These are phyloP conservation scores for Chaetoceros muelleri DNA, from an alignment of 108 stramenopile species.

Conservation along the genomic window DNA sequence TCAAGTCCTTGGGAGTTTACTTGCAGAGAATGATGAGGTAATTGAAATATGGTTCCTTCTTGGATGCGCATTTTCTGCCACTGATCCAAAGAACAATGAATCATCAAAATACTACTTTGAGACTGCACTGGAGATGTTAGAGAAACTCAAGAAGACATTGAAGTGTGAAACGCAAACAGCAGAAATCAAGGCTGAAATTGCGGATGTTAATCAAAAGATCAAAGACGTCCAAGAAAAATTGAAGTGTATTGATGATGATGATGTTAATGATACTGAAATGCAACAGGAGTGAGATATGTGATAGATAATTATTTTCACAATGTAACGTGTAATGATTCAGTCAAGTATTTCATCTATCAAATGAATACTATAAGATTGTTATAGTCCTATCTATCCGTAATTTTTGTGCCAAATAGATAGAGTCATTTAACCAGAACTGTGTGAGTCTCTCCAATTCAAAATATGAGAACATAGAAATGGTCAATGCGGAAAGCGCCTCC, in stretches of 20 bases:
- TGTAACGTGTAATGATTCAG: too few species aligned
- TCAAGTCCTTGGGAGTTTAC: slow-evolving; percentile 66
- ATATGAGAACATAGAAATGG: slow-evolving; percentile 40
- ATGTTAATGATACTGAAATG: too few species aligned
- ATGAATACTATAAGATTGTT: not conserved
- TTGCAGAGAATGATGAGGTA: slow-evolving; percentile 84
- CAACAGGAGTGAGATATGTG: too few species aligned
- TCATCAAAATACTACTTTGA: slow-evolving; percentile 54
- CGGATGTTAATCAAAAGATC: slow-evolving; percentile 10
- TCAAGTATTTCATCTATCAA: not conserved
- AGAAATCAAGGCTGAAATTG: not conserved
- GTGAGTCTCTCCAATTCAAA: slow-evolving; percentile 26
- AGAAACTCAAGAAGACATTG: slow-evolving; percentile 41
- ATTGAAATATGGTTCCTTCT: slow-evolving; percentile 78
- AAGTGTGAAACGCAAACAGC: slow-evolving; percentile 16
- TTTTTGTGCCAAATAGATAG: slow-evolving; percentile 30
- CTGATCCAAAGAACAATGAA: slow-evolving; percentile 33
- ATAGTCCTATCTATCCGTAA: slow-evolving; percentile 15
- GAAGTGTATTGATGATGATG: slow-evolving; percentile 10
- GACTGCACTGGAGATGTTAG: slow-evolving; percentile 59
- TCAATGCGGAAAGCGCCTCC: slow-evolving; percentile 21
- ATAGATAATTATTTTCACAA: too few species aligned
- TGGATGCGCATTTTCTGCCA: slow-evolving; percentile 66
- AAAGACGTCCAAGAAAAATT: slow-evolving; percentile 29
- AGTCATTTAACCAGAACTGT: slow-evolving; percentile 35